phyloP scores from a whole-genome alignment of 495 filamentous ascomycete species.

The Collariella sp. region DNA sequence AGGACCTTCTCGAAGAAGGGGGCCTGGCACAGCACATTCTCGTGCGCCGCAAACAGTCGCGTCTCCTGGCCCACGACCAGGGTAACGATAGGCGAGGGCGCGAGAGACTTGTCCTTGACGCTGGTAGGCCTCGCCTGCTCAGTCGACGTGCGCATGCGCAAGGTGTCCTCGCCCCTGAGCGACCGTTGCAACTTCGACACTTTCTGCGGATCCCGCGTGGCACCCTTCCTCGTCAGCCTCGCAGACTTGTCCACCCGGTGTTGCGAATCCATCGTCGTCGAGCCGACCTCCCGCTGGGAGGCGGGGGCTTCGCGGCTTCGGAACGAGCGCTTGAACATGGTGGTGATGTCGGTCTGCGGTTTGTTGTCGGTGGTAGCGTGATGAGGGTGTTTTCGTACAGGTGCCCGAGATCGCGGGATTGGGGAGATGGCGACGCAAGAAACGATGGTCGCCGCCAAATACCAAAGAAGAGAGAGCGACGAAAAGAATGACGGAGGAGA shows the following conservation, averaged over 20 bases:
- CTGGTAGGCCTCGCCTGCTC: constrained; percentile 39
- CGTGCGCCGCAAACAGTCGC: constrained; percentile 85
- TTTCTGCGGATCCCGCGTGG: constrained; percentile 62
- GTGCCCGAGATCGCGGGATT: constrained; percentile 28
- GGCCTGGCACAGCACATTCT: constrained; percentile 74
- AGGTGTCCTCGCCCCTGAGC: constrained; percentile 29
- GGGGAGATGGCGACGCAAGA: constrained; percentile 24
- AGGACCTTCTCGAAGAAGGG: constrained; percentile 64
- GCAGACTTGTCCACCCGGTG: constrained; percentile 69
- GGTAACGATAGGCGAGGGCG: constrained; percentile 70
- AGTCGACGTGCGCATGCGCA: constrained; percentile 14
- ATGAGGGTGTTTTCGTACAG: constrained; percentile 11
- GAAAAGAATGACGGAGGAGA: constrained; percentile 32
- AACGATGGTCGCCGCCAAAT: constrained; percentile 15
- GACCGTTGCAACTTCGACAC: constrained; percentile 60
- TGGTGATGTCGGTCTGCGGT: constrained; percentile 49
- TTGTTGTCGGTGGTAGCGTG: constrained; percentile 9
- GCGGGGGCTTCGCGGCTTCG: constrained; percentile 45
- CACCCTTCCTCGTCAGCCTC: constrained; percentile 60
- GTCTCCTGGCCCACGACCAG: constrained; percentile 70
- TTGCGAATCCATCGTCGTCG: constrained; percentile 30
- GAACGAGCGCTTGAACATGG: constrained; percentile 82
- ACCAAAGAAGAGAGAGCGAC: constrained; percentile 38
- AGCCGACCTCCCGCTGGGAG: constrained; percentile 27
- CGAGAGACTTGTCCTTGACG: constrained; percentile 26